Percentiles rank a stretch among this genome's conserved stretches.
Conservation (phyloP, 192 early-diverging fungal genomes). For the Linnemannia schmuckeri region DNA sequence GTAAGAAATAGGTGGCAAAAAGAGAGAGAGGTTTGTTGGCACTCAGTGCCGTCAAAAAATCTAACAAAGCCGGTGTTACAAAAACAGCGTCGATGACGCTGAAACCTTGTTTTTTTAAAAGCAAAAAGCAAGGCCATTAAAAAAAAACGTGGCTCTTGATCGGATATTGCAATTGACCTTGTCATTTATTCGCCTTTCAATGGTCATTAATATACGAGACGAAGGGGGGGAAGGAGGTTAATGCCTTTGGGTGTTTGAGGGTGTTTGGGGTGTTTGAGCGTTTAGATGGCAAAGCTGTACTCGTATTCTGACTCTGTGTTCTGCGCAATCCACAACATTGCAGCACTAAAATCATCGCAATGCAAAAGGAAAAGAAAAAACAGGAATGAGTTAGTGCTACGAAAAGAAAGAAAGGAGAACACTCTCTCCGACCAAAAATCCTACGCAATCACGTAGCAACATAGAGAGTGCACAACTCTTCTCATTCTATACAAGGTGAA, state of each 20-base stretch:
- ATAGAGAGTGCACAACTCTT: not conserved
- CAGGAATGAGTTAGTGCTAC: not conserved
- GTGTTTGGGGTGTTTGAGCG: not conserved
- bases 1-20: too few relatives aligned
- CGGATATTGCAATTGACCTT: not conserved
- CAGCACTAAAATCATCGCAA: conserved; percentile 22
- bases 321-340: conserved; percentile 55
- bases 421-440: not conserved
- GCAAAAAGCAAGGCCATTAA: too few relatives aligned
- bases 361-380: not conserved
- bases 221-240: not conserved
- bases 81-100: too few relatives aligned
- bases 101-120: too few relatives aligned
- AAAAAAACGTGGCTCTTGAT: too few relatives aligned
- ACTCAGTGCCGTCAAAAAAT: too few relatives aligned
- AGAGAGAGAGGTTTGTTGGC: too few relatives aligned
- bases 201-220: not conserved
- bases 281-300: conserved; percentile 54
- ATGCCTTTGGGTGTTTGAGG: not conserved
- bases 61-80: too few relatives aligned
- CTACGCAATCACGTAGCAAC: not conserved
- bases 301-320: conserved; percentile 54
- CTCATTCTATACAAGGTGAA: not conserved
- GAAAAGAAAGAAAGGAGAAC: too few relatives aligned
- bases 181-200: not conserved